Conservation (phyloP, 2,329 filamentous ascomycete species). For the Sphaerulina vaccinii region DNA sequence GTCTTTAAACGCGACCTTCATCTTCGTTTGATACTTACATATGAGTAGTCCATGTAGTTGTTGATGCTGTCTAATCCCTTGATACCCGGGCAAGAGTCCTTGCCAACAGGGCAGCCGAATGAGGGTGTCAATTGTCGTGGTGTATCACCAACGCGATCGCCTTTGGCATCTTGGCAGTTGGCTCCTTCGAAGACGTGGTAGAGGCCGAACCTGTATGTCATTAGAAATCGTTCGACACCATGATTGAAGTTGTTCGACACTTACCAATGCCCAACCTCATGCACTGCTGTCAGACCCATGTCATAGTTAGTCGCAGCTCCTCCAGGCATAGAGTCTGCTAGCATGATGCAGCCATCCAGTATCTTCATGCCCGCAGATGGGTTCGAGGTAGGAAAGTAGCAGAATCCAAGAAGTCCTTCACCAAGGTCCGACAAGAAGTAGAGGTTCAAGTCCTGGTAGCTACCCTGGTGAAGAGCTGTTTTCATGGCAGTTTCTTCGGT, state of each 20-base stretch:
- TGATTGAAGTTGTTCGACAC: not conserved
- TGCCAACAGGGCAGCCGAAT: slow-evolving; percentile 49
- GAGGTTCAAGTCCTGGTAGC: slow-evolving; percentile 53
- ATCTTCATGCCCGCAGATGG: slow-evolving; percentile 42
- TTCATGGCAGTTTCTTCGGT: slow-evolving; percentile 47
- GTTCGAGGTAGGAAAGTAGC: slow-evolving; percentile 30
- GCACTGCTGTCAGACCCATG: slow-evolving; percentile 27
- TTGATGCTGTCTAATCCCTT: slow-evolving; percentile 51
- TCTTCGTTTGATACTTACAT: not conserved
- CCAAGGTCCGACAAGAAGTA: slow-evolving; percentile 55
- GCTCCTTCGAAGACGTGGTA: slow-evolving; percentile 39
- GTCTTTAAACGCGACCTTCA: not conserved
- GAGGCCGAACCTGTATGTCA: slow-evolving; percentile 44
- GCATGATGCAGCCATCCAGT: slow-evolving; percentile 54
- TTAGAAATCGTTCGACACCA: slow-evolving; percentile 35
- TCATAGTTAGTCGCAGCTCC: slow-evolving; percentile 47
- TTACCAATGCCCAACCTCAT: slow-evolving; percentile 6
- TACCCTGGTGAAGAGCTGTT: slow-evolving; percentile 50
- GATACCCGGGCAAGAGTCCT: slow-evolving; percentile 48
- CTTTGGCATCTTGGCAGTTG: slow-evolving; percentile 9
- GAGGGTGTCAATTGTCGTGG: slow-evolving; percentile 38
- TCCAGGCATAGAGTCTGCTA: slow-evolving; percentile 53
- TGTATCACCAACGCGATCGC: slow-evolving; percentile 43
- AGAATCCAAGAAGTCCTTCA: slow-evolving; percentile 10
- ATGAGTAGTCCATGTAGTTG: slow-evolving; percentile 58